phyloP scores from a whole-genome alignment of 768 basidiomycete genomes.

The Dentipellis fragilis region DNA sequence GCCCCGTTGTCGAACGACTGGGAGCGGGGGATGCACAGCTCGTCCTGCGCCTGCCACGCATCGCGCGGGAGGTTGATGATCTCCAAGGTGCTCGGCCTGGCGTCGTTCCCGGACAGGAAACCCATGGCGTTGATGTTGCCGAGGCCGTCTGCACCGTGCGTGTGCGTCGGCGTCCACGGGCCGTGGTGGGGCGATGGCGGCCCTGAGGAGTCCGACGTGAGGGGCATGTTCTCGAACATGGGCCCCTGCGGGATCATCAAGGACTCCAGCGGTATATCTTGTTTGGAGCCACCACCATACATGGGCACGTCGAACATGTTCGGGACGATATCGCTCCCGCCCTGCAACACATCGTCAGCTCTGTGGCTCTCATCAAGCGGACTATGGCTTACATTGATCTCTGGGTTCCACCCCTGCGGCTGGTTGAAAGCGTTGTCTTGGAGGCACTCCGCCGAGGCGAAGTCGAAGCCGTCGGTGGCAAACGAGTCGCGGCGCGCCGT shows the following conservation, averaged over 20 bases:
- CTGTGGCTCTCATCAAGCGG: background rate
- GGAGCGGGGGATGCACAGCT: background rate
- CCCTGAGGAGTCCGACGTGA: conserved; percentile 9
- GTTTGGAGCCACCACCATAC: conserved; percentile 1
- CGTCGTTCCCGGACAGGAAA: background rate
- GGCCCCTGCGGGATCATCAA: background rate
- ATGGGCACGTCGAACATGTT: conserved; percentile 1
- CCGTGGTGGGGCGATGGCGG: conserved; percentile 11
- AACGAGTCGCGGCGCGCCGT: conserved; percentile 44
- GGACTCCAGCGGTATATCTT: background rate
- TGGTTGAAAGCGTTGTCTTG: background rate
- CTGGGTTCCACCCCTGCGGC: conserved; percentile 12
- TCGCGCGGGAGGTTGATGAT: conserved; percentile 9
- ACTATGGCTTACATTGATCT: background rate
- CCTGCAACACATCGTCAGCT: background rate
- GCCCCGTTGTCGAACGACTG: conserved; percentile 13
- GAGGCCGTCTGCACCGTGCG: background rate
- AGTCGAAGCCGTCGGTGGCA: conserved; percentile 41
- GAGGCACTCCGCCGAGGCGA: conserved; percentile 29
- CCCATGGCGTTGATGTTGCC: background rate
- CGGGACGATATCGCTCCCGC: background rate
- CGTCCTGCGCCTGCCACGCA: conserved; percentile 10
- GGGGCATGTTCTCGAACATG: background rate
- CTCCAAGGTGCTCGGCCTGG: conserved; percentile 5
- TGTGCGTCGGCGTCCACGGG: conserved; percentile 1